Base-by-base conservation (phyloP, 164 flowering plant genomes). In the Umbellularia californica region DNA sequence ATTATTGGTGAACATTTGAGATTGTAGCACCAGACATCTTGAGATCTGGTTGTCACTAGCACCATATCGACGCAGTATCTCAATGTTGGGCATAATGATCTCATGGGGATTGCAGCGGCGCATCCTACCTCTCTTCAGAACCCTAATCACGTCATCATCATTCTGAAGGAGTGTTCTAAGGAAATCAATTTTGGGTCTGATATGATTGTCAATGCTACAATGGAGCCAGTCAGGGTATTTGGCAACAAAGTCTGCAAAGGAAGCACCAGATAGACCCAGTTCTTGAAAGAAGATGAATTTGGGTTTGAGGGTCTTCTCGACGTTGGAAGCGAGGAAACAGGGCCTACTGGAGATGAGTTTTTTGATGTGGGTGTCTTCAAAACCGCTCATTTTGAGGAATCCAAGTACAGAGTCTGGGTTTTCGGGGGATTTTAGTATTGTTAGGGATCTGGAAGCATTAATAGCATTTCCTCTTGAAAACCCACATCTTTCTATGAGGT, bases 281-380 rank as follows among this genome's bases (percentile, higher is more conserved):
- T 76, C 74, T 27, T 64, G 65, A 65, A 76, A 58, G 28, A 72
- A 24, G 14, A 11, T 30, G 25, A 71, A 7, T 33, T 76, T 76
- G 24, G 78, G 78, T 25, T 63, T 65, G 5, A 76, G 70, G 70
- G 71, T 76, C 66, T 76, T 28, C 27, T 74, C 35, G 22, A 47
- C 70, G 2, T 52, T 65, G 15, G 50, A 22, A 17, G 47, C 22
- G 7, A 65, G 58, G 15, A 70, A 28, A 15, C 19, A 17, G 51
- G 74, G 74, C 7, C 13, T 20, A 1, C 5, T 5, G 3, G 71
- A 71, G 52, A 76, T 33, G 55, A 72, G 22, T 50, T 41, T 66
- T 12, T 24, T 66, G 30, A 71, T 71, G 52, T 76, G 74, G 58
- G 78, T 33, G 22, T 76, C 74, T 20, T 67, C 55, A 67, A 76